Conservation (phyloP, 371 early-diverging fungal species). For the Lichtheimia ornata region DNA sequence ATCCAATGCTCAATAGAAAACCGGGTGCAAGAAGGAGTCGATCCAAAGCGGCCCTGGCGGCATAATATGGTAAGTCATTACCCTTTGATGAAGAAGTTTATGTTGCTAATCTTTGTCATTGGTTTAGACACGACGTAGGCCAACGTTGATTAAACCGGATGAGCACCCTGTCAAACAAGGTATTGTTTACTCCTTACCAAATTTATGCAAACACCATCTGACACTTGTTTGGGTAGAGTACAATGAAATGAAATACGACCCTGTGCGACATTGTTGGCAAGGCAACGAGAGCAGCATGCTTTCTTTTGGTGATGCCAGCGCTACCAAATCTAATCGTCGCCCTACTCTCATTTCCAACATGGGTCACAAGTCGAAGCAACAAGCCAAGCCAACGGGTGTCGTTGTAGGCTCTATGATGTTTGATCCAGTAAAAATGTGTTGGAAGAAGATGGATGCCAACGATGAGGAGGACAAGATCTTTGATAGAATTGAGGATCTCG, state of each 20-base stretch:
- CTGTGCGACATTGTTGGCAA: conserved; percentile 24
- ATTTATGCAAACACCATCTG: not conserved
- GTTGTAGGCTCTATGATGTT: conserved; percentile 25
- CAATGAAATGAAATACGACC: conserved; percentile 39
- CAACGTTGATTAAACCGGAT: conserved; percentile 26
- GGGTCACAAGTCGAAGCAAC: conserved; percentile 10
- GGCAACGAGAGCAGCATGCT: conserved; percentile 33
- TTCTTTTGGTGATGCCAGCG: conserved; percentile 15
- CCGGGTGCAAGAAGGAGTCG: not conserved
- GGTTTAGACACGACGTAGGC: conserved; percentile 22
- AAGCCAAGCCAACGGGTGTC: conserved; percentile 13
- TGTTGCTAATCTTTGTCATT: not conserved
- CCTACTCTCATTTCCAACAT: conserved; percentile 26
- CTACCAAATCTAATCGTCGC: conserved; percentile 7
- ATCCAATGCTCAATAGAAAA: not conserved
- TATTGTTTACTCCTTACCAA: conserved; percentile 7
- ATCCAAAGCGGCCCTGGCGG: conserved; percentile 32
- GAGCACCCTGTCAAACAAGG: conserved; percentile 28
- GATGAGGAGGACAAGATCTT: conserved; percentile 17
- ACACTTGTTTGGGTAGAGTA: conserved; percentile 16
- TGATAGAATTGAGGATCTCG: conserved; percentile 17
- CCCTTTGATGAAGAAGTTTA: not conserved
- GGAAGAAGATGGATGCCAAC: conserved; percentile 13
- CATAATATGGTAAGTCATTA: conserved; percentile 25
- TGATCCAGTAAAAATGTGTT: conserved; percentile 16